Evolutionary conservation across 2,329 filamentous ascomycete genomes (phyloP).

Genomic region (Fusarium oligoseptatum): DNA sequence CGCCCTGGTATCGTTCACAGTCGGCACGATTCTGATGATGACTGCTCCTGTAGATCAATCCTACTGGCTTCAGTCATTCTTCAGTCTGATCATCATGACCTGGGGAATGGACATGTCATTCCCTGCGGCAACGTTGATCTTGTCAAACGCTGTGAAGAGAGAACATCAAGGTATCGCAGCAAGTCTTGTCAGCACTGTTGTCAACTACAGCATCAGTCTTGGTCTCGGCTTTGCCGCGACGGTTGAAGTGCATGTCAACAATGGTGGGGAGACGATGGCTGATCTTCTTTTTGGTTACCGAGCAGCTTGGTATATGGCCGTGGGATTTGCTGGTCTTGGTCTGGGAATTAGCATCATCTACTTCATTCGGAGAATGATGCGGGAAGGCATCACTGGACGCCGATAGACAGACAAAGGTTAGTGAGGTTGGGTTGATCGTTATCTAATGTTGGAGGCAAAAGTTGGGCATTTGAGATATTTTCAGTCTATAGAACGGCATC

Average conservation of each 20-base stretch:
- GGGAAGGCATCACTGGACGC: background rate
- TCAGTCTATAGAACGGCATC: background rate
- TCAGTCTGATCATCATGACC: slow-evolving; percentile 68
- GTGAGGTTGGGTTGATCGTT: background rate
- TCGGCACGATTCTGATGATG: slow-evolving; percentile 58
- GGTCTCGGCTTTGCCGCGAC: slow-evolving; percentile 76
- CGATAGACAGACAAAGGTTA: background rate
- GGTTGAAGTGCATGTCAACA: slow-evolving; percentile 62
- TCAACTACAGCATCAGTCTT: slow-evolving; percentile 77
- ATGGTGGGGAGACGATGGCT: slow-evolving; percentile 34
- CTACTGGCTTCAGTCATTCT: slow-evolving; percentile 76
- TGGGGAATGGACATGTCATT: slow-evolving; percentile 76
- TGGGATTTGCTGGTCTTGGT: slow-evolving; percentile 28
- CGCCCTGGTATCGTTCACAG: slow-evolving; percentile 59
- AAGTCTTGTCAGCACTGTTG: slow-evolving; percentile 72
- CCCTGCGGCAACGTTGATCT: slow-evolving; percentile 71
- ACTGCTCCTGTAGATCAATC: slow-evolving; percentile 66
- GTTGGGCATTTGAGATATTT: background rate
- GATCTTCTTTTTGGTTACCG: slow-evolving; percentile 29
- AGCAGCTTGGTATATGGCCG: slow-evolving; percentile 30
- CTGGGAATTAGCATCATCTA: slow-evolving; percentile 26
- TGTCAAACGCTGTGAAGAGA: slow-evolving; percentile 65
- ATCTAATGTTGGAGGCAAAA: background rate
- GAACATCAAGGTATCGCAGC: slow-evolving; percentile 62
- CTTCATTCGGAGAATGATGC: slow-evolving; percentile 29